phyloP scores from a whole-genome alignment of 2,329 filamentous ascomycete genomes.

The Cladosporium sphaerospermum region DNA sequence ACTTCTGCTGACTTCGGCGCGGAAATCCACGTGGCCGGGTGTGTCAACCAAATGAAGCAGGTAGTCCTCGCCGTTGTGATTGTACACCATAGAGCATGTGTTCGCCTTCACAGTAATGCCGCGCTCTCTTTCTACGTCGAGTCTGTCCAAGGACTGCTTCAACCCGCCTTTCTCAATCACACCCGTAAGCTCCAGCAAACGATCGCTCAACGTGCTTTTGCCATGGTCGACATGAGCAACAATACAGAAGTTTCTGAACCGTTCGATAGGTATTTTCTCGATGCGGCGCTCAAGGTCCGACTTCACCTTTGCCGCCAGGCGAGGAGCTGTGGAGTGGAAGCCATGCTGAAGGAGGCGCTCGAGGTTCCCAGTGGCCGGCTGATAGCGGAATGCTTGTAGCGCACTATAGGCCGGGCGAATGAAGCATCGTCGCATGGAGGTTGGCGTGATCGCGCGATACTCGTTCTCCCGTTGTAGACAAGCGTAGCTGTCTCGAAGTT shows the following conservation, averaged over 20 bases:
- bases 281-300: conserved; percentile 60
- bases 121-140: conserved; percentile 91
- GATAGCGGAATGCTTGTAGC: conserved; percentile 10
- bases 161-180: conserved; percentile 82
- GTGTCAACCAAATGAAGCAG: conserved; percentile 94
- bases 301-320: conserved; percentile 35
- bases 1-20: conserved; percentile 89
- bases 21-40: conserved; percentile 94
- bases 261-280: conserved; percentile 67
- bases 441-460: conserved; percentile 10
- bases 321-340: conserved; percentile 9
- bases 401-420: conserved; percentile 15
- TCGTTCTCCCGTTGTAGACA: conserved; percentile 1
- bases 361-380: conserved; percentile 8
- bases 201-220: conserved; percentile 91
- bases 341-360: conserved; percentile 7
- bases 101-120: conserved; percentile 99
- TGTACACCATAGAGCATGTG: conserved; percentile 97
- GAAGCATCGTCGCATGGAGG: conserved; percentile 46
- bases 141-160: conserved; percentile 93
- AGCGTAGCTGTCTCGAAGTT: conserved; percentile 1
- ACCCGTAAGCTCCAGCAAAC: conserved; percentile 85
- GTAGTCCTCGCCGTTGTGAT: conserved; percentile 78
- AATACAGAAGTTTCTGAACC: conserved; percentile 94
- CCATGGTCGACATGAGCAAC: conserved; percentile 98